Evolutionary conservation across 2,329 filamentous ascomycete species (phyloP), one percentile per base, ranked within the genome.

Genomic region (Thielaviopsis ethacetica): DNA sequence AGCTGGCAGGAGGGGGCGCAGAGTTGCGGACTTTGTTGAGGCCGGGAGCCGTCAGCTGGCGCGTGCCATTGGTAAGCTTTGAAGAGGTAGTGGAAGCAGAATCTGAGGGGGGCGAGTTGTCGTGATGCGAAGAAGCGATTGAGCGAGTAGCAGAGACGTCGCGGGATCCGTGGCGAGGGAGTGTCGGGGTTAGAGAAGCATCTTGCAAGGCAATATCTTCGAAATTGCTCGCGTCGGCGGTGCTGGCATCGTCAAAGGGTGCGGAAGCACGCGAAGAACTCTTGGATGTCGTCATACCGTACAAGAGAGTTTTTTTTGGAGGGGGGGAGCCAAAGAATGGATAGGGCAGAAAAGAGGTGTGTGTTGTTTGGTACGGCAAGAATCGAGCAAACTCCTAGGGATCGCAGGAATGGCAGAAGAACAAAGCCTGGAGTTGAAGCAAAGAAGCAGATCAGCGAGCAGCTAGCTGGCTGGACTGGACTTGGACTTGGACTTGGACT

Each of bases 181-280:
- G 53, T 13, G 61, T 58, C 54, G 70, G 67, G 34, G 66, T 60
- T 17, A 70, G 65, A 56, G 68, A 63, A 44, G 76, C 76, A 62
- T 90, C 84, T 65, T 90, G 85, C 30, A 97, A 81, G 13, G 86
- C 88, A 68, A 96, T 95, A 64, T 96, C 91, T 69, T 97, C 91
- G 66, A 96, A 96, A 69, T 96, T 84, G 63, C 82, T 83, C 60
- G 85, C 80, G 67, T 95, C 88, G 57, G 82, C 78, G 53, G 87
- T 74, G 56, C 83, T 81, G 66, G 84, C 82, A 65, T 88, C 86
- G 66, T 89, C 85, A 66, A 84, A 85, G 62, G 81, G 83, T 59
- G 86, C 84, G 44, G 90, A 95, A 65, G 85, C 85, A 66, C 91
- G 86, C 55, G 89, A 95, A 5, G 88, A 94, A 27, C 89, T 90